Conservation (phyloP, 169 alveolate species). For the Plasmodium sp. region DNA sequence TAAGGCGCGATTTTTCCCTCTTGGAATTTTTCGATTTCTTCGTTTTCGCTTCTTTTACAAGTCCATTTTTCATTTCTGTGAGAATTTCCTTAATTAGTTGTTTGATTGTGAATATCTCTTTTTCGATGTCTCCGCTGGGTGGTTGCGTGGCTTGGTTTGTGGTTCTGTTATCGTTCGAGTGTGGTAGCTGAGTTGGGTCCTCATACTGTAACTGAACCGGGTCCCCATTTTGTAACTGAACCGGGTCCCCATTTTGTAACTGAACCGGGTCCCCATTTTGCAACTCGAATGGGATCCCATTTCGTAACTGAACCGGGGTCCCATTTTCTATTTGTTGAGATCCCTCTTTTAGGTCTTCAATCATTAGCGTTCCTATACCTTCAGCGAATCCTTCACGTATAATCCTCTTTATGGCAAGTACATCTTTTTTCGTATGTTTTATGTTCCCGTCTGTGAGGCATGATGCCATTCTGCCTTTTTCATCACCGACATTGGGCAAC, state of each 20-base stretch:
- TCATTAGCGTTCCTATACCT: neutral
- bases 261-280: no score
- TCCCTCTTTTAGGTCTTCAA: neutral
- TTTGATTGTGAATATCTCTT: conserved; percentile 26
- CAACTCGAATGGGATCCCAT: neutral
- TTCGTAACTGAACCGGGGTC: neutral
- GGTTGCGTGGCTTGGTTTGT: neutral
- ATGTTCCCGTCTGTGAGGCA: neutral
- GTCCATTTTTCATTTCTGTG: conserved; percentile 21
- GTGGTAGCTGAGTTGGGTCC: neutral
- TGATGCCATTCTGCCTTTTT: neutral
- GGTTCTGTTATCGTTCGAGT: neutral
- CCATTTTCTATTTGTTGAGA: neutral
- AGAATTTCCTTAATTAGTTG: conserved; percentile 14
- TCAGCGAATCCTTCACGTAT: neutral
- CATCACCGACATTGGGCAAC: neutral
- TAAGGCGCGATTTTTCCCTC: neutral
- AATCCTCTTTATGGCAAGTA: neutral
- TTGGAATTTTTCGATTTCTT: neutral
- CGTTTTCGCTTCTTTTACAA: neutral
- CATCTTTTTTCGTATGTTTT: neutral
- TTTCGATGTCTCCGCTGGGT: conserved; percentile 5
- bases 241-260: no score
- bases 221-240: neutral
- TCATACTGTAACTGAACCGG: neutral